Evolutionary conservation across 1,284 basidiomycete genomes (phyloP).

Genomic region (Inonotus hispidus): DNA sequence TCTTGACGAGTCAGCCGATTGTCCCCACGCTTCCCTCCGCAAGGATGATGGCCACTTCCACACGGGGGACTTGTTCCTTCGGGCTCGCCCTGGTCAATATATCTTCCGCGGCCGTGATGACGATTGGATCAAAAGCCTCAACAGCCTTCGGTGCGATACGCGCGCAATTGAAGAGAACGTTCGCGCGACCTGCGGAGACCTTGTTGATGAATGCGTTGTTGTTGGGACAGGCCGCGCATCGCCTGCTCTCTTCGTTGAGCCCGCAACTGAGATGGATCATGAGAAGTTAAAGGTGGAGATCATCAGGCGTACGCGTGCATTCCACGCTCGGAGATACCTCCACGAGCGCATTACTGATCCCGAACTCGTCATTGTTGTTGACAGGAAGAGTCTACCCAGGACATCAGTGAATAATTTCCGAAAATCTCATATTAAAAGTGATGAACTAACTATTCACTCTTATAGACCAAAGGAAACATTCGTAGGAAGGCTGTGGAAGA

Average conservation of each 20-base stretch:
- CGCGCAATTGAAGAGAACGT: slow-evolving; percentile 69
- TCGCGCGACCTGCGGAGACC: slow-evolving; percentile 44
- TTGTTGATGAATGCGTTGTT: slow-evolving; percentile 58
- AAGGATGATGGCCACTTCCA: slow-evolving; percentile 58
- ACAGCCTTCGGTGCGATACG: slow-evolving; percentile 66
- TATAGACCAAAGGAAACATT: slow-evolving; percentile 59
- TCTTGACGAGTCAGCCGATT: slow-evolving; percentile 55
- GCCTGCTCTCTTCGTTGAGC: slow-evolving; percentile 64
- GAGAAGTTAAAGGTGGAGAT: slow-evolving; percentile 57
- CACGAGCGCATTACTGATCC: slow-evolving; percentile 58
- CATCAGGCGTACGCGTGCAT: slow-evolving; percentile 56
- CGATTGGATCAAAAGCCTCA: slow-evolving; percentile 76
- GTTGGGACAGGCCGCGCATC: slow-evolving; percentile 62
- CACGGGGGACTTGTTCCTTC: slow-evolving; percentile 69
- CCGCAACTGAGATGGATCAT: slow-evolving; percentile 40
- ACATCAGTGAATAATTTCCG: slow-evolving; percentile 34
- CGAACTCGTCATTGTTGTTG: slow-evolving; percentile 52
- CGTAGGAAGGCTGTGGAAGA: slow-evolving; percentile 60
- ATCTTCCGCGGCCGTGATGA: slow-evolving; percentile 64
- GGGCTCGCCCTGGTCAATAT: slow-evolving; percentile 48
- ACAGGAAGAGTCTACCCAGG: slow-evolving; percentile 49
- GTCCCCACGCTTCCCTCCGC: slow-evolving; percentile 56
- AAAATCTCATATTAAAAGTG: neutral
- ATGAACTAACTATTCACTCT: neutral
- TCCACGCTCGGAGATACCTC: slow-evolving; percentile 59